Percentiles rank a stretch among this genome's conserved stretches.
phyloP scores from a whole-genome alignment of 495 filamentous ascomycete species.

The Penicillium fimorum region DNA sequence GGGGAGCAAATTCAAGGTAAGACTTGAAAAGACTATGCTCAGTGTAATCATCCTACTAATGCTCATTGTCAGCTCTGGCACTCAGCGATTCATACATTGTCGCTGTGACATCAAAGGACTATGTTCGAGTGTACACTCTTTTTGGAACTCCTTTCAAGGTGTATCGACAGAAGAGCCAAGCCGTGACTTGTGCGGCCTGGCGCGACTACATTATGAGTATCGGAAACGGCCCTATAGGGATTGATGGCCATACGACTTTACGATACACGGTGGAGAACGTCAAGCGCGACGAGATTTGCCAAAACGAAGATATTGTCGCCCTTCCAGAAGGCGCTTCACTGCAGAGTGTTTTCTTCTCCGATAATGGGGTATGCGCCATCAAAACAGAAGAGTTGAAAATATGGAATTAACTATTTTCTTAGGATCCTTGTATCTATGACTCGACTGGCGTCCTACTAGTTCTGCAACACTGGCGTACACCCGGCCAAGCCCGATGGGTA shows the following conservation, averaged over 20 bases:
- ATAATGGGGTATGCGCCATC: conserved; percentile 62
- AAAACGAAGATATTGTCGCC: conserved; percentile 88
- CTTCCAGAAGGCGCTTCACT: conserved; percentile 68
- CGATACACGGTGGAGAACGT: conserved; percentile 90
- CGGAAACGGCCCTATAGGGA: conserved; percentile 82
- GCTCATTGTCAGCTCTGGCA: conserved; percentile 63
- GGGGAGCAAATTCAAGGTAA: conserved; percentile 71
- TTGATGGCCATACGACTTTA: conserved; percentile 69
- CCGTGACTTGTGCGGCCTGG: conserved; percentile 90
- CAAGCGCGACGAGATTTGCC: conserved; percentile 86
- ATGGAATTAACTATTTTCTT: conserved; percentile 21
- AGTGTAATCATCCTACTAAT: conserved; percentile 4
- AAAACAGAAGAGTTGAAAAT: background rate
- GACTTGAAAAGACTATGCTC: conserved; percentile 1
- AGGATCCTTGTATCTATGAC: conserved; percentile 95
- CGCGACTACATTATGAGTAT: conserved; percentile 90
- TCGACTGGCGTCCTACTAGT: conserved; percentile 81
- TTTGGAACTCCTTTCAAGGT: conserved; percentile 87
- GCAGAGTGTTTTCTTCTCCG: conserved; percentile 86
- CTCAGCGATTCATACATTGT: conserved; percentile 88
- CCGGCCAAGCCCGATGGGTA: conserved; percentile 84
- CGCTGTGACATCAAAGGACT: conserved; percentile 77
- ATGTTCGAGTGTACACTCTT: conserved; percentile 88
- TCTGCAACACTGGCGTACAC: conserved; percentile 84
- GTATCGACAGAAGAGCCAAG: conserved; percentile 87